Evolutionary conservation across 495 filamentous ascomycete genomes (phyloP), one percentile per base, ranked within the genome.

Genomic region (Trypethelium eluteriae): DNA sequence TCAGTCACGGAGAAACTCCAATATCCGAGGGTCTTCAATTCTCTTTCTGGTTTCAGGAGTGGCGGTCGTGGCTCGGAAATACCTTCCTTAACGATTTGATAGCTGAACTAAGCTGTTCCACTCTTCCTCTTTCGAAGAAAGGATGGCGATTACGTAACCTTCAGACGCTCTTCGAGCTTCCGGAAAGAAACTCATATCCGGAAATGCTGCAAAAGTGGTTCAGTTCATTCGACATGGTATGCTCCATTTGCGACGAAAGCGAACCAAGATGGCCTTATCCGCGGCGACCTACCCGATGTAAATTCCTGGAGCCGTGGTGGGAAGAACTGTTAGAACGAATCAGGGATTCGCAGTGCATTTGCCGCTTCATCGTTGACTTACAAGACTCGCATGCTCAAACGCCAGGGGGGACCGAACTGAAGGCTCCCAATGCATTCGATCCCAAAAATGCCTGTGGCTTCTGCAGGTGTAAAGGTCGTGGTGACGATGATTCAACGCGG

Each of bases 101-200:
- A 59, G 53, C 53, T 36, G 53, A 36, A 59, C n/a, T 36, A 59
- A 59, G 53, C 53, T 59, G 53, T 59, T 59, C 53, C 53, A 59
- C 53, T 5, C 53, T 59, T 34, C 53, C 53, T 59, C 32, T 59
- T 59, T 36, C 32, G 18, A 59, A 59, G 53, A 59, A 32, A 59
- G n/a, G 53, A 59, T 59, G 53, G 53, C 53, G 53, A 18, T 36
- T 59, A 35, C 14, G 36, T 36, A 32, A 32, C 32, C 53, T 59
- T 36, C 53, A 59, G 53, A 59, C 53, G 53, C 53, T 59, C 36
- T 59, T 59, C 53, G 53, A 59, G 53, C 53, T 59, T 59, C 53
- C 53, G 53, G 53, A 32, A 59, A 59, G 53, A 35, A 59, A 32
- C 53, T 59, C 32, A 9, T 35, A 59, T 36, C 53, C 53, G 32